Percentiles rank a stretch among this genome's conserved stretches.
phyloP scores from a whole-genome alignment of 495 filamentous ascomycete genomes.

The Podospora anserina region DNA sequence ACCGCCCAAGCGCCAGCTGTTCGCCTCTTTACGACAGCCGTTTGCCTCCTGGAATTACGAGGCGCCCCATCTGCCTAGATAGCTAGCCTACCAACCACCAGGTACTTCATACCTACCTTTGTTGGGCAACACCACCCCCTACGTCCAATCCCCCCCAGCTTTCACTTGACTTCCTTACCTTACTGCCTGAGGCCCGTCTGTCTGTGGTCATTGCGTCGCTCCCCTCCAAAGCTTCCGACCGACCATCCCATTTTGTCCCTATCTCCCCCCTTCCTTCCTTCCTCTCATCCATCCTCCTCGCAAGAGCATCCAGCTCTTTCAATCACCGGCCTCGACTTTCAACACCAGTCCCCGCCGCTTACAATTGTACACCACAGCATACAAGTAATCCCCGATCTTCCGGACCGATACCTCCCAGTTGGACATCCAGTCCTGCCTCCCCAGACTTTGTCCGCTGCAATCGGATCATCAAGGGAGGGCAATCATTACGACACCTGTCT shows the following conservation, averaged over 20 bases:
- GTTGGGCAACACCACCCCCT: neutral
- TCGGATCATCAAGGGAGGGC: constrained; percentile 11
- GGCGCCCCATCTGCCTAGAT: constrained; percentile 28
- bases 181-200: constrained; percentile 16
- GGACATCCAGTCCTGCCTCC: constrained; percentile 1
- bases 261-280: constrained; percentile 6
- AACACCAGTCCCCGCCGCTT: neutral
- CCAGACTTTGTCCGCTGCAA: constrained; percentile 7
- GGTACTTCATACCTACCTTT: constrained; percentile 28
- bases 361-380: neutral
- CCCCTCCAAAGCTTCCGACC: constrained; percentile 15
- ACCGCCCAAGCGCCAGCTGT: constrained; percentile 7
- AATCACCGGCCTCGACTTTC: constrained; percentile 12
- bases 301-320: neutral
- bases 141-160: neutral
- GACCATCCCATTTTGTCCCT: constrained; percentile 4
- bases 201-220: constrained; percentile 6
- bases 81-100: constrained; percentile 22
- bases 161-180: neutral
- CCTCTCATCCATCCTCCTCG: constrained; percentile 10
- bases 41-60: constrained; percentile 23
- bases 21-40: constrained; percentile 2
- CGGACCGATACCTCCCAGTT: neutral
- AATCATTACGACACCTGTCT: constrained; percentile 4
- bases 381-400: neutral